Percentiles rank a stretch among this genome's conserved stretches.
Evolutionary conservation across 1,139 yeast species (phyloP).

Genomic region (Candida sp.): DNA sequence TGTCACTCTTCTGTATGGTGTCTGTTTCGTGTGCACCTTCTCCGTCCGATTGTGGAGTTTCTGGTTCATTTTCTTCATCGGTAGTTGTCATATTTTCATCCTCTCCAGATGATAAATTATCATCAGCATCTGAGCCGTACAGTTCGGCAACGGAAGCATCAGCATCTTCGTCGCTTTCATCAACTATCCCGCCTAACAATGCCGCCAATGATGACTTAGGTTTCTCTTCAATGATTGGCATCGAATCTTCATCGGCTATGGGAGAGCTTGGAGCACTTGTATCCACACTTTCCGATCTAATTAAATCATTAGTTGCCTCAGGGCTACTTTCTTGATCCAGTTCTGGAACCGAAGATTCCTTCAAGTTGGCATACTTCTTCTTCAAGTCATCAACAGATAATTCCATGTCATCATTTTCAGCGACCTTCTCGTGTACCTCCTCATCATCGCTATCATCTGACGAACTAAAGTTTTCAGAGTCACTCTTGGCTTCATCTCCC

Average conservation of each 20-base stretch:
- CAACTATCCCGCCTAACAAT: slow-evolving; percentile 7
- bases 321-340: neutral
- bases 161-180: slow-evolving; percentile 10
- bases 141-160: slow-evolving; percentile 17
- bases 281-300: neutral
- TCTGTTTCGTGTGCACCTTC: slow-evolving; percentile 11
- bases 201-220: slow-evolving; percentile 8
- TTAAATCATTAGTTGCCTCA: neutral
- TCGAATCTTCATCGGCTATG: slow-evolving; percentile 8
- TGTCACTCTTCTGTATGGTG: slow-evolving; percentile 16
- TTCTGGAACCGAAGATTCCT: slow-evolving; percentile 13
- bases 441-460: slow-evolving; percentile 26
- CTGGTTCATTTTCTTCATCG: slow-evolving; percentile 27
- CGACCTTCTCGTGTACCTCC: slow-evolving; percentile 10
- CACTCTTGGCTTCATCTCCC: slow-evolving; percentile 17
- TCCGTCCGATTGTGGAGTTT: slow-evolving; percentile 22
- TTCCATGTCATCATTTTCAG: slow-evolving; percentile 44
- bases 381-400: slow-evolving; percentile 65
- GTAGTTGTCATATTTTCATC: slow-evolving; percentile 17
- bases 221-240: slow-evolving; percentile 1
- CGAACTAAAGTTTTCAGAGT: slow-evolving; percentile 19
- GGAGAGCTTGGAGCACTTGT: neutral
- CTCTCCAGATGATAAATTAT: slow-evolving; percentile 11
- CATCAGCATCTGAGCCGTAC: slow-evolving; percentile 11
- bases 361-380: slow-evolving; percentile 58